Percentiles rank a stretch among this genome's conserved stretches.
phyloP scores from a whole-genome alignment of 768 basidiomycete genomes.

The Leccinellum rugosiceps region DNA sequence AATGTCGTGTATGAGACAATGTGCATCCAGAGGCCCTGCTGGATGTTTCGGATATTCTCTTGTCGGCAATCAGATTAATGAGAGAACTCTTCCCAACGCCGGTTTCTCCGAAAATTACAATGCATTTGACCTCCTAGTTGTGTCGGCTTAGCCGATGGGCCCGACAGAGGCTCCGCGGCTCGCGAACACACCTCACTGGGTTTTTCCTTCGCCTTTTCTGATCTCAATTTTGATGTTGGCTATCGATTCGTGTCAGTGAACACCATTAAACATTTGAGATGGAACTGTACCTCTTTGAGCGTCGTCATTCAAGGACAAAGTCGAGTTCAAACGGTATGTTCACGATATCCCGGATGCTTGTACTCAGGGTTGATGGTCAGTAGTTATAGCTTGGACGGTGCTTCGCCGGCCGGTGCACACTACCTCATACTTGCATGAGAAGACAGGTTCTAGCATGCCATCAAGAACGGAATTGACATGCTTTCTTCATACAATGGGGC shows the following conservation, averaged over 20 bases:
- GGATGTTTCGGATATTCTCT: conserved; percentile 12
- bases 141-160: neutral
- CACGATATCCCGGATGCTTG: neutral
- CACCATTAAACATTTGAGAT: neutral
- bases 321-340: neutral
- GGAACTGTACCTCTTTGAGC: conserved; percentile 7
- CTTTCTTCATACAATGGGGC: neutral
- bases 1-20: conserved; percentile 1
- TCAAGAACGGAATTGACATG: neutral
- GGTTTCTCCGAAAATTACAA: conserved; percentile 1
- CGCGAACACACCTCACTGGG: conserved; percentile 9
- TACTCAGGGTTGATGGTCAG: conserved; percentile 1
- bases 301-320: neutral
- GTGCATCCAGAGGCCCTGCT: conserved; percentile 24
- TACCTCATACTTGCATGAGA: conserved; percentile 5
- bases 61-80: conserved; percentile 18
- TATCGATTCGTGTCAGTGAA: conserved; percentile 6
- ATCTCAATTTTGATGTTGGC: neutral
- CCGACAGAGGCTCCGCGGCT: neutral
- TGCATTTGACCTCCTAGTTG: conserved; percentile 12
- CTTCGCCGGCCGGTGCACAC: neutral
- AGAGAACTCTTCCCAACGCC: conserved; percentile 7
- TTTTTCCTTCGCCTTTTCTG: neutral
- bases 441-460: neutral
- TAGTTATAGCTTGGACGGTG: conserved; percentile 7